Evolutionary conservation across 2,329 filamentous ascomycete species (phyloP), one percentile per base, ranked within the genome.

Genomic region (Microdochium bolleyi): DNA sequence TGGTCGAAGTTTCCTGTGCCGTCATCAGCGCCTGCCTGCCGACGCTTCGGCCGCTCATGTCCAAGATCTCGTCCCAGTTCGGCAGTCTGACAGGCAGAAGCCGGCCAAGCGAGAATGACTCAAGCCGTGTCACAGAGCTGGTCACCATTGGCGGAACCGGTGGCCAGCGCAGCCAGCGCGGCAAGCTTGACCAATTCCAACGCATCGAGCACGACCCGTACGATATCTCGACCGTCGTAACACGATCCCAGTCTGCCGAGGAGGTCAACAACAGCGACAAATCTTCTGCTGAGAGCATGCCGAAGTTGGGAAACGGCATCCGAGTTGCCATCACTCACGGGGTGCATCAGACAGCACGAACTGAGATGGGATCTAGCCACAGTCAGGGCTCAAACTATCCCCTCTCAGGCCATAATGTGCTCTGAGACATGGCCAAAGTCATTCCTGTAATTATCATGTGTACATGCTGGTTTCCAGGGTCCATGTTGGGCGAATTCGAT

Each of bases 11-110:
- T 13, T 58, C 63, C 2, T 60, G 61, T 48, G 72, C 67, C 51
- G 65, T 73, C 27, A 71, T 74, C 54, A 68, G 68, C 21, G 71
- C 68, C 2, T 74, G 71, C 53, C 68, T 72, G 0, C 72, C 72
- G 4, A 72, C 72, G 0, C 64, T 74, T 24, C 70, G 72, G n/a
- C 69, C 70, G 7, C 38, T 53, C 34, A 25, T 53, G 34, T 34
- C 16, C 16, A 53, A 48, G 19, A 32, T 53, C 10, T 41, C 51
- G 0, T 27, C 24, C 2, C 30, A 48, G 19, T 52, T 44, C 32
- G 25, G 21, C 44, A 48, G 38, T 3, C n/a, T 49, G 24, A 52
- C 30, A 32, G 27, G 51, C 44, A 27, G 46, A 46, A 30, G 21
- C 14, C 13, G 24, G 27, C 7, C n/a, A 10, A 24, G 8, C 34